Evolutionary conservation across 2,329 filamentous ascomycete genomes (phyloP).

Genomic region (Daldinia sp.): DNA sequence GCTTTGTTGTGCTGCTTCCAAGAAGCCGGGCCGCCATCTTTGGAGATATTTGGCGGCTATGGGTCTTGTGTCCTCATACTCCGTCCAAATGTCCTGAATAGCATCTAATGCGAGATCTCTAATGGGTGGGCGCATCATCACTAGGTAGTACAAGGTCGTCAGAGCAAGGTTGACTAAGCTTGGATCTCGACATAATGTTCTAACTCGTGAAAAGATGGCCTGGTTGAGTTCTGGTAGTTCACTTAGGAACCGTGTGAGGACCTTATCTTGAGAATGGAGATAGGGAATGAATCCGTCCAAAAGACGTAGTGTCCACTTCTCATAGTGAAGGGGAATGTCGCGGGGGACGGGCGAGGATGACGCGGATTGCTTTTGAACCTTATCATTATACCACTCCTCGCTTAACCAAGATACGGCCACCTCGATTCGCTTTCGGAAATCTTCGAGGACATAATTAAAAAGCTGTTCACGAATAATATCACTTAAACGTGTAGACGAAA

Average conservation of each 20-base stretch:
- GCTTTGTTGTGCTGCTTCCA: constrained; percentile 48
- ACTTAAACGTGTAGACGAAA: constrained; percentile 55
- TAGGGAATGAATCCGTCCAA: constrained; percentile 90
- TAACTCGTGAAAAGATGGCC: constrained; percentile 76
- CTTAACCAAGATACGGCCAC: constrained; percentile 93
- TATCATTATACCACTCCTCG: constrained; percentile 98
- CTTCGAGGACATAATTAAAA: constrained; percentile 86
- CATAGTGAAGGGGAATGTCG: constrained; percentile 72
- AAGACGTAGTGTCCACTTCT: constrained; percentile 80
- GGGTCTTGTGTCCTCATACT: constrained; percentile 70
- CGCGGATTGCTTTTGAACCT: constrained; percentile 57
- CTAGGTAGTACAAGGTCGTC: constrained; percentile 71
- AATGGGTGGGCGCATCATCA: constrained; percentile 72
- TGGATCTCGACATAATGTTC: constrained; percentile 71
- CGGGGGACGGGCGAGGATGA: constrained; percentile 50
- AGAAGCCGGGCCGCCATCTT: constrained; percentile 66
- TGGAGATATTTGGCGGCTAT: constrained; percentile 69
- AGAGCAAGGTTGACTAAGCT: constrained; percentile 69
- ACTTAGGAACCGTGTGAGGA: constrained; percentile 88
- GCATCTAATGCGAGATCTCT: constrained; percentile 70
- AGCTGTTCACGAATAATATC: constrained; percentile 81
- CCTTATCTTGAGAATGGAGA: constrained; percentile 88
- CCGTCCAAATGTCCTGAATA: constrained; percentile 72
- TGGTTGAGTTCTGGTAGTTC: constrained; percentile 84
- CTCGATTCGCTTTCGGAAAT: constrained; percentile 89